Evolutionary conservation across 495 filamentous ascomycete species (phyloP).

Genomic region (Penicillium daleae): DNA sequence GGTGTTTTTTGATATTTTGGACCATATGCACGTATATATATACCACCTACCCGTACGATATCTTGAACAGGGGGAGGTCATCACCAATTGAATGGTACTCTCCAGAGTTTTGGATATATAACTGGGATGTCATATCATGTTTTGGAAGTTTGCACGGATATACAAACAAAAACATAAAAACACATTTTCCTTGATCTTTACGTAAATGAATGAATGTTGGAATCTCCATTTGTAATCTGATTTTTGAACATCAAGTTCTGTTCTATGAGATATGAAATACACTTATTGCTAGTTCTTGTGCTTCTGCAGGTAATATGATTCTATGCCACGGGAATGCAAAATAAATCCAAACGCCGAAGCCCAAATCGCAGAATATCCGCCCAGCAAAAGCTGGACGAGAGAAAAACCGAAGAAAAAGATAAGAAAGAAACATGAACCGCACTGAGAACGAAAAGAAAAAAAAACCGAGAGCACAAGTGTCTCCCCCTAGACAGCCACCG

Average conservation of each 20-base stretch:
- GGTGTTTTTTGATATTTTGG: constrained; percentile 5
- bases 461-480: constrained; percentile 9
- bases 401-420: not conserved
- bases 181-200: not conserved
- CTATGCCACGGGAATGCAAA: constrained; percentile 3
- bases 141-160: not conserved
- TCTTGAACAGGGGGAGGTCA: not conserved
- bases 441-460: constrained; percentile 2
- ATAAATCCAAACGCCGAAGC: constrained; percentile 1
- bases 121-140: not conserved
- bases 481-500: constrained; percentile 15
- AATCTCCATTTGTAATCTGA: not conserved
- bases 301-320: not conserved
- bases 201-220: not conserved
- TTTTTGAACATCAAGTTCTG: not conserved
- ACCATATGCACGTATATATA: constrained; percentile 11
- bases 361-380: not conserved
- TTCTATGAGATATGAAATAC: not conserved
- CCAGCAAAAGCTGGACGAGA: not conserved
- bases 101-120: not conserved
- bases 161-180: not conserved
- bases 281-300: not conserved
- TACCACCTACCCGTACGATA: constrained; percentile 1
- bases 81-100: not conserved
- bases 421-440: not conserved